Evolutionary conservation across 768 basidiomycete species (phyloP), one percentile per base, ranked within the genome.

Genomic region (Mycena floridula): DNA sequence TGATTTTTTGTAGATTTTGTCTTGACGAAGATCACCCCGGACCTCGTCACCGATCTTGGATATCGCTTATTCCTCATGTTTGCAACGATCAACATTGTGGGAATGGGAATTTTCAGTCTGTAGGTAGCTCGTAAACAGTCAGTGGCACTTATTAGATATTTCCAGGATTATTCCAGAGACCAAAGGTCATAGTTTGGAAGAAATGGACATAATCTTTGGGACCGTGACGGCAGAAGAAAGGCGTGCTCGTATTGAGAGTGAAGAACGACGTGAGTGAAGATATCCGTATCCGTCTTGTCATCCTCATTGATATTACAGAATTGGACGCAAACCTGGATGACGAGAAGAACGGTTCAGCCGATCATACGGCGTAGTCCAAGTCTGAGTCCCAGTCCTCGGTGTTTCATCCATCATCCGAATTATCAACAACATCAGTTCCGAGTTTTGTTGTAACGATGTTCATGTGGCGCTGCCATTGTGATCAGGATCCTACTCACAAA

Each of bases 21-120:
- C 43, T 70, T 89, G 16, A 70, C 82, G 4, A 85, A 85, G 63
- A 72, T 80, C 32, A 87, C 85, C 7, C 87, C 82, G 3, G 69
- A 70, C 20, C 67, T 89, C 50, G 74, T 74, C 26, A 72, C 76
- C 1, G 62, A 69, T 44, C 64, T 88, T 7, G 82, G 82, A 0
- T 89, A 74, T 62, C 86, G 87, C 62, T 66, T 88, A 42, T 89
- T 88, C 68, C 61, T 89, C 53, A 77, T 85, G 73, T 89, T 88
- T 56, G 86, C 69, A 2, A 67, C 85, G 18, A 74, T 89, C 61
- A 86, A 89, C 62, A 68, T 88, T 32, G 76, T 67, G 25, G 86
- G 73, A 15, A 83, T 87, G 81, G 80, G 66, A 23, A 58, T 68
- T 12, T 89, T 89, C 60, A 66, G 85, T 0, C 57, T 82, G 81